phyloP scores from a whole-genome alignment of 371 early-diverging fungal species.

The Apophysomyces elegans region DNA sequence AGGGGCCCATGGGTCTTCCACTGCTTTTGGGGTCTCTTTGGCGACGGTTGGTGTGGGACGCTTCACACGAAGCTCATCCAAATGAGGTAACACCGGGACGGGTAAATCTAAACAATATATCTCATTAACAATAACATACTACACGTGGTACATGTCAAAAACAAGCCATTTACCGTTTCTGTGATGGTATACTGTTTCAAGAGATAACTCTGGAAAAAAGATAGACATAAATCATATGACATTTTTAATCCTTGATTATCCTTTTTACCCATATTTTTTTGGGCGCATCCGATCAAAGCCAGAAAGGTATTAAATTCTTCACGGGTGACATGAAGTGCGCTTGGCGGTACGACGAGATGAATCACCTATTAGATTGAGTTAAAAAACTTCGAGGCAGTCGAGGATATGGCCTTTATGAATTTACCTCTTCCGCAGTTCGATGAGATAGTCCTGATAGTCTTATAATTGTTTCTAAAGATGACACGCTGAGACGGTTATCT shows the following conservation, averaged over 20 bases:
- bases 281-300: constrained; percentile 75
- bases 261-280: constrained; percentile 74
- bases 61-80: constrained; percentile 17
- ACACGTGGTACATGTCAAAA: background rate
- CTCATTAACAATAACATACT: background rate
- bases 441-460: constrained; percentile 55
- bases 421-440: constrained; percentile 59
- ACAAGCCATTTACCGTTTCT: constrained; percentile 30
- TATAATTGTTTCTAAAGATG: constrained; percentile 56
- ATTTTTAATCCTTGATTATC: background rate
- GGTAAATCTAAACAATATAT: constrained; percentile 29
- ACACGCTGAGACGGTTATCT: constrained; percentile 55
- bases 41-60: constrained; percentile 10
- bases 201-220: constrained; percentile 26
- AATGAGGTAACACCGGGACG: constrained; percentile 29
- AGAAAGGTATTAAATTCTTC: constrained; percentile 76
- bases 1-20: constrained; percentile 14
- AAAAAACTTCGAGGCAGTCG: background rate
- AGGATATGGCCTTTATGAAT: no score
- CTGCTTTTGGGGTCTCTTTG: constrained; percentile 8
- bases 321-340: constrained; percentile 58
- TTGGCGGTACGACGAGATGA: constrained; percentile 51
- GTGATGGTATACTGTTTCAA: constrained; percentile 32
- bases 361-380: constrained; percentile 37
- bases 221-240: constrained; percentile 8